A percentile compares a stretch with the other conserved stretches of the same genome.
Evolutionary conservation across 1,284 basidiomycete genomes (phyloP).

Genomic region (Irpex lacteus): DNA sequence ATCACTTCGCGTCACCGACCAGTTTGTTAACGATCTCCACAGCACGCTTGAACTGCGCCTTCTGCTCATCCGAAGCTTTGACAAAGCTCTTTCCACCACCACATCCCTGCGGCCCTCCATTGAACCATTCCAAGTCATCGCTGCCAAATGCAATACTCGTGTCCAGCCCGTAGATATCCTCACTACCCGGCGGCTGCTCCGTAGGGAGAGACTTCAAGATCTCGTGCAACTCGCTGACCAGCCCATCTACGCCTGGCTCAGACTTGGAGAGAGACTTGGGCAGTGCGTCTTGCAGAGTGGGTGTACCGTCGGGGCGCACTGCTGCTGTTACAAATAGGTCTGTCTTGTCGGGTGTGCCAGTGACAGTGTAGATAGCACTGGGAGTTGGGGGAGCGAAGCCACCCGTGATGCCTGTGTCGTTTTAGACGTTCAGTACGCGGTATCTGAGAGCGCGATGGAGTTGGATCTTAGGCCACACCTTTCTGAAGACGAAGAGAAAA

Average conservation of each 20-base stretch:
- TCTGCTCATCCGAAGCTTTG: conserved; percentile 56
- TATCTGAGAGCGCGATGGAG: neutral
- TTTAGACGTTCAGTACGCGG: neutral
- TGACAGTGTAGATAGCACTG: conserved; percentile 50
- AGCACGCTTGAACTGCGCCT: conserved; percentile 61
- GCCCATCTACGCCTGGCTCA: conserved; percentile 33
- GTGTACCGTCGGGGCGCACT: conserved; percentile 46
- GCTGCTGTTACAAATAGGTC: conserved; percentile 46
- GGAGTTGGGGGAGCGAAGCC: conserved; percentile 72
- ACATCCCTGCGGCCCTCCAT: conserved; percentile 62
- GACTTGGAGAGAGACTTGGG: conserved; percentile 43
- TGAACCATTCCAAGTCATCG: conserved; percentile 57
- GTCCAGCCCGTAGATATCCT: conserved; percentile 70
- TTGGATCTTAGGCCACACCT: conserved; percentile 20
- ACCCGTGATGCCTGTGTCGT: conserved; percentile 60
- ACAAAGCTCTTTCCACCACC: conserved; percentile 46
- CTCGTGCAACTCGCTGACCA: conserved; percentile 52
- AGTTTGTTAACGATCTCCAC: conserved; percentile 62
- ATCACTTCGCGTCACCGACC: conserved; percentile 26
- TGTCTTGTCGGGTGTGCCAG: conserved; percentile 33
- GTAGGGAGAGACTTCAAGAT: conserved; percentile 58
- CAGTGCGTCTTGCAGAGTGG: conserved; percentile 37
- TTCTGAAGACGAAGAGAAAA: conserved; percentile 36
- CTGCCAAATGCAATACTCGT: conserved; percentile 63
- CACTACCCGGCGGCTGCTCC: conserved; percentile 56